Evolutionary conservation across 208 protist genomes (phyloP), one percentile per base, ranked within the genome.

Genomic region (Wallacemonas collosoma): DNA sequence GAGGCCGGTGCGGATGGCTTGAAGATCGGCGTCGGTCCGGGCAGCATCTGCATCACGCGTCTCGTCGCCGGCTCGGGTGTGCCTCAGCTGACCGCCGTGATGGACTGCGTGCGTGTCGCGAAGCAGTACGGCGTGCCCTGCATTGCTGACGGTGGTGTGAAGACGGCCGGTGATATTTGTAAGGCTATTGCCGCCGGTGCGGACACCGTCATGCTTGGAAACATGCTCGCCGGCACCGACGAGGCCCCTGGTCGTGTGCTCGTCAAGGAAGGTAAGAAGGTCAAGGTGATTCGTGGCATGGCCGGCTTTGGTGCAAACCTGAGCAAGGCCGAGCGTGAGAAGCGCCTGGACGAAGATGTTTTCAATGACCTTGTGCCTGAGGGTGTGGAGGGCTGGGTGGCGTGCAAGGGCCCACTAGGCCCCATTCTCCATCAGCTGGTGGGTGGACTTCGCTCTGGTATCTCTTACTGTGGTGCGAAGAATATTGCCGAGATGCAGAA

Each of bases 211-310:
- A 97, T 97, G 94, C 75, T 97, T 41, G 94, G 94, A 53, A 94
- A 89, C 79, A 89, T 96, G 76, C 82, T 97, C 48, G 91, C 94
- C 45, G 90, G 90, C 71, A 97, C 94, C n/a, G 86, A 94, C 36
- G 94, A 97, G 76, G 85, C 89, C 1, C 93, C 93, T 0, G 93
- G 93, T 2, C 87, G 87, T 15, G 89, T 95, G 45, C 81, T 97
- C 0, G 89, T 94, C 54, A 97, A 97, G 85, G 93, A 95, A 2
- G 93, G 93, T 44, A 89, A 93, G 76, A 95, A 95, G 72, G 90
- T 95, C 69, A 97, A 97, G 81, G 93, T 97, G 68, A 94, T 97
- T 61, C 88, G 93, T 17, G 93, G 93, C 62, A 97, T 97, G 93
- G 93, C 93, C 11, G 93, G 93, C 55, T 97, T 89, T 65, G 93